A percentile compares a stretch with the other conserved stretches of the same genome.
These are phyloP conservation scores for Suillus alpinus DNA, from an alignment of 768 basidiomycete genomes.

Conservation along the genomic window DNA sequence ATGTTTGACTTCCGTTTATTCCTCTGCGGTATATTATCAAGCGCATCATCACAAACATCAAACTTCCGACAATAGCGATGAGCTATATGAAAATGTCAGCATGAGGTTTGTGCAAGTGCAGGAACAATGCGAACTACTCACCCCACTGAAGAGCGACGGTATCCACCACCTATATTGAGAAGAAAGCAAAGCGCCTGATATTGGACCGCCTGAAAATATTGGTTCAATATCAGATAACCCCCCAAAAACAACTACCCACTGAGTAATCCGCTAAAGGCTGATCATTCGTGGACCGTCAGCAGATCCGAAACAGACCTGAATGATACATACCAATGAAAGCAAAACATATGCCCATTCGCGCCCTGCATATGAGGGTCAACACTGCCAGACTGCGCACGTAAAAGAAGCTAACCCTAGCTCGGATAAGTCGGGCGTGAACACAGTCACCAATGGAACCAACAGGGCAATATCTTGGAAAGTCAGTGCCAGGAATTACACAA, in stretches of 20 bases:
- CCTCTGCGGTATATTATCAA: not conserved
- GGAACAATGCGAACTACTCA: conserved; percentile 11
- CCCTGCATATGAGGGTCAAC: conserved; percentile 11
- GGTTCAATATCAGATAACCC: not conserved
- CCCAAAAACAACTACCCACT: conserved; percentile 7
- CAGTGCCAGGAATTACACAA: not conserved
- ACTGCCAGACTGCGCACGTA: not conserved
- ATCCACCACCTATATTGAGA: conserved; percentile 54
- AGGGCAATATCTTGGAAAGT: conserved; percentile 32
- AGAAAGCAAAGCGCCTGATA: conserved; percentile 55
- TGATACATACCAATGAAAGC: conserved; percentile 35
- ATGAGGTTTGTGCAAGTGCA: not conserved
- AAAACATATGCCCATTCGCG: conserved; percentile 48
- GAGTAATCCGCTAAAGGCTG: conserved; percentile 23
- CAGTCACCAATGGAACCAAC: conserved; percentile 44
- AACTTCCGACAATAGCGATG: not conserved
- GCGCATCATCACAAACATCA: not conserved
- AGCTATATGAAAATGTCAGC: not conserved
- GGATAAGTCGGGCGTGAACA: conserved; percentile 40
- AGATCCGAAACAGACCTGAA: not conserved
- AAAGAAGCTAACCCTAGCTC: conserved; percentile 46
- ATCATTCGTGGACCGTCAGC: not conserved
- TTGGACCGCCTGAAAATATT: conserved; percentile 48
- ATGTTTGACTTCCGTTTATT: not conserved
- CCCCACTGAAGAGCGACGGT: conserved; percentile 52